These are phyloP conservation scores for Gastrolobium bilobum DNA, from an alignment of 306 rosid genomes.

Conservation along the genomic window DNA sequence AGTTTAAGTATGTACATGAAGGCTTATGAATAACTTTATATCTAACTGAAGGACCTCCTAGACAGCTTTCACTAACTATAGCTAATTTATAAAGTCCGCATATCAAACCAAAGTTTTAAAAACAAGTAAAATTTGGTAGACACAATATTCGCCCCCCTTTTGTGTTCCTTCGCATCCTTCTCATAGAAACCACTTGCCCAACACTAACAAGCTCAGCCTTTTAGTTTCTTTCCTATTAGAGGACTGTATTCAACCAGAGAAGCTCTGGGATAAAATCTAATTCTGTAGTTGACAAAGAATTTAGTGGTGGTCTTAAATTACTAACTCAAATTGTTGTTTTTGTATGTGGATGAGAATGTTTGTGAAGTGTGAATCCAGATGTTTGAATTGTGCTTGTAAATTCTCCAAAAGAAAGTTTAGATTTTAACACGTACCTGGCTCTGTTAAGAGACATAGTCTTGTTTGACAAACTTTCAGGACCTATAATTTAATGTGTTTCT, in stretches of 20 bases:
- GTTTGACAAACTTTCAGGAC: slow-evolving; percentile 11
- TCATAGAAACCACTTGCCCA: too few species aligned
- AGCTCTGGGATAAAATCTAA: not conserved
- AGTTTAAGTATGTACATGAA: not conserved
- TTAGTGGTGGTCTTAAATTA: not conserved
- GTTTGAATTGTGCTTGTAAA: not conserved
- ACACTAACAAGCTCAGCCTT: not conserved
- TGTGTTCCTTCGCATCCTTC: too few species aligned
- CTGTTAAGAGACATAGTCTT: slow-evolving; percentile 9
- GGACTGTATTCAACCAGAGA: not conserved
- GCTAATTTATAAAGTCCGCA: too few species aligned
- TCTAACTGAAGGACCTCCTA: not conserved
- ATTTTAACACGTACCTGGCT: slow-evolving; percentile 4
- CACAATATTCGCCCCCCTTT: too few species aligned
- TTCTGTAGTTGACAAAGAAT: slow-evolving; percentile 6
- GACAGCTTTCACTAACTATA: too few species aligned
- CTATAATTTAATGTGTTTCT: not conserved
- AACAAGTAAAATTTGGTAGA: too few species aligned
- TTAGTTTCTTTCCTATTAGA: not conserved
- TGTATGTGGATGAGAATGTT: not conserved
- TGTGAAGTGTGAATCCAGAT: slow-evolving; percentile 5
- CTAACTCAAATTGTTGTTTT: slow-evolving; percentile 1
- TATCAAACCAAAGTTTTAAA: too few species aligned
- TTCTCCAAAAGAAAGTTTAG: not conserved
- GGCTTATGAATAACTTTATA: not conserved